Base-by-base conservation (phyloP, 2,329 filamentous ascomycete species). In the Davidsoniella virescens region DNA sequence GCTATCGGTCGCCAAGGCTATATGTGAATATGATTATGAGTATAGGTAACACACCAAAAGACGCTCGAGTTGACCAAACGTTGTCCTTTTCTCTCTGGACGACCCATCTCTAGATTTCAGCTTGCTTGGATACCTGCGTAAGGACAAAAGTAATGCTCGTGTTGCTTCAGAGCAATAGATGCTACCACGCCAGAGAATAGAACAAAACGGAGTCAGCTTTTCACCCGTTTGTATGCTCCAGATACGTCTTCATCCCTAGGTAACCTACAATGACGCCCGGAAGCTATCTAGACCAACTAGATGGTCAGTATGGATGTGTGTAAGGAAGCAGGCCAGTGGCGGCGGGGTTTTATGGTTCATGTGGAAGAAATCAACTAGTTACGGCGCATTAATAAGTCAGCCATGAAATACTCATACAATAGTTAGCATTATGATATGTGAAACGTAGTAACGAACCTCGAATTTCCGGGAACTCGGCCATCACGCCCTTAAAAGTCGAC, bases 301-400 rank as follows among this genome's bases (percentile, higher is more conserved):
- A 64, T 95, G 90, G 58, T 95, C 88, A 55, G 83, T 93, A 61
- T 95, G 90, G 2, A 93, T 79, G 72, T 96, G 90, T 63, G 84
- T 93, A 23, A 96, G 70, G 60, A 96, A 94, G 62, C 83, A 92
- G 14, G 84, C 87, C 50, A 92, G 65, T 0, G 87, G 84, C 3
- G 82, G 73, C 14, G 65, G 71, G 14, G 64, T 64, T 5, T 68
- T 67, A 3, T 69, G 65, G 44, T 71, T 67, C 20, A 84, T 76
- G 58, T 0, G 12, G 12, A 33, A 33, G 29, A 33, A 33, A 33
- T 33, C 29, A 33, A 33, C 29, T 33, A 6, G 2, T 9, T 8
- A 33, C 29, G 29, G 29, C 29, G 9, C 29, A 33, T 33, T 33
- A 2, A 33, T 3, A 33, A 33, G 29, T 12, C 12, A 33, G 29